Percentiles rank a stretch among this genome's conserved stretches.
These are phyloP conservation scores for Diplodia seriata DNA, from an alignment of 2,329 filamentous ascomycete genomes.

Conservation along the genomic window DNA sequence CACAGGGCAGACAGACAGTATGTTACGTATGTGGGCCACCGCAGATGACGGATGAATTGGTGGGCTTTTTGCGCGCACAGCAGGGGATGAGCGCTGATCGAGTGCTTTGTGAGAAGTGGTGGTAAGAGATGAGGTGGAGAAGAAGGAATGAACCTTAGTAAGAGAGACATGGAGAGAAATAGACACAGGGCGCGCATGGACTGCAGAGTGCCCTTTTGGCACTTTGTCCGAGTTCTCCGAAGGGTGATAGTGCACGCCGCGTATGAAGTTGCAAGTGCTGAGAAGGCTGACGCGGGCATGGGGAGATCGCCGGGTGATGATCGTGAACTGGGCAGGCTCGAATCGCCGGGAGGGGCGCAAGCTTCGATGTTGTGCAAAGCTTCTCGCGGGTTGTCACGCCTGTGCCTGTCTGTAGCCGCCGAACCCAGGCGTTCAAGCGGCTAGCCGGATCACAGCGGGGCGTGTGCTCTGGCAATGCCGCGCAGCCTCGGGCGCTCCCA, in stretches of 20 bases:
- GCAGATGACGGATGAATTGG: slow-evolving; percentile 56
- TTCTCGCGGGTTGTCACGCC: neutral
- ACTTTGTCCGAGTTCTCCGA: no score
- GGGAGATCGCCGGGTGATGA: neutral
- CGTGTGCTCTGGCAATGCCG: slow-evolving; percentile 7
- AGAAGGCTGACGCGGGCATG: slow-evolving; percentile 7
- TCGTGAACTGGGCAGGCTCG: slow-evolving; percentile 1
- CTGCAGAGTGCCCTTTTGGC: no score
- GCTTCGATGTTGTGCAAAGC: slow-evolving; percentile 24
- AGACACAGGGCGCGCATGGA: no score
- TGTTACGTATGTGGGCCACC: slow-evolving; percentile 59
- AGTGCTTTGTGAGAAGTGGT: slow-evolving; percentile 61
- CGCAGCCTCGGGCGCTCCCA: slow-evolving; percentile 14
- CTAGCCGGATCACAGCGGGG: slow-evolving; percentile 23
- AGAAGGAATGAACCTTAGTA: no score
- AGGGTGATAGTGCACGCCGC: no score
- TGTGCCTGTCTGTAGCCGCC: slow-evolving; percentile 18
- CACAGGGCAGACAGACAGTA: slow-evolving; percentile 45
- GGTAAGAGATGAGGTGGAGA: slow-evolving; percentile 43
- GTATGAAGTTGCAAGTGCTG: neutral
- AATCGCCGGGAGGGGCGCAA: slow-evolving; percentile 18
- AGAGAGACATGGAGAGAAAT: no score
- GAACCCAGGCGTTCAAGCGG: slow-evolving; percentile 11
- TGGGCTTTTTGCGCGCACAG: slow-evolving; percentile 49
- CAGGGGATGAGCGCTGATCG: slow-evolving; percentile 48